Percentiles rank a stretch among this genome's conserved stretches.
These are phyloP conservation scores for Anastatica hierochuntica DNA, from an alignment of 345 rosid genomes.

Conservation along the genomic window DNA sequence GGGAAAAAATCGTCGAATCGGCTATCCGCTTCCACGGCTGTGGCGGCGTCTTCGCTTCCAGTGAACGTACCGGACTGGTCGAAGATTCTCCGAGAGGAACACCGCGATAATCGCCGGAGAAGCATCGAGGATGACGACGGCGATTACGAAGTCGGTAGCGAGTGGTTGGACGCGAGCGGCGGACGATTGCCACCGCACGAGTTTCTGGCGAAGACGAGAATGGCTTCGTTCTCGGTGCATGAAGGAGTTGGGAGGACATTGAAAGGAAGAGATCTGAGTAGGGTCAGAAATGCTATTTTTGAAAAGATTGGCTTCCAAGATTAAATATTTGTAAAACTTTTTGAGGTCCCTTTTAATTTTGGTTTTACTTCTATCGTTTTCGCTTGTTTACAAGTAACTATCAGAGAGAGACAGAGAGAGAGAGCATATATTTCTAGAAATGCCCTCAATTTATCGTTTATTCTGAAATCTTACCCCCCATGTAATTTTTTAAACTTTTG, in stretches of 20 bases:
- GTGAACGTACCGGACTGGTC: constrained; percentile 26
- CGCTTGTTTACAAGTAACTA: constrained; percentile 8
- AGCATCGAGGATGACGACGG: background rate
- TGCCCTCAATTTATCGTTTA: constrained; percentile 15
- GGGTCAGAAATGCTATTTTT: constrained; percentile 29
- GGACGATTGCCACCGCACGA: constrained; percentile 24
- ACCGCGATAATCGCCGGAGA: background rate
- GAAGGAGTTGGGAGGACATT: constrained; percentile 26
- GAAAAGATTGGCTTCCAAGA: constrained; percentile 21
- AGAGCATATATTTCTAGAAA: constrained; percentile 21
- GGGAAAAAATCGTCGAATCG: background rate
- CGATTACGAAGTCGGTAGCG: background rate
- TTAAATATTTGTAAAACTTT: background rate
- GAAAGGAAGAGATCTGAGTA: constrained; percentile 26
- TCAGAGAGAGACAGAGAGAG: constrained; percentile 17
- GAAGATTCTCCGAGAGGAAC: constrained; percentile 21
- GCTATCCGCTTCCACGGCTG: background rate
- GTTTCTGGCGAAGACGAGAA: constrained; percentile 26
- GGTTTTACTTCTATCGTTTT: constrained; percentile 3
- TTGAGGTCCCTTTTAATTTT: background rate
- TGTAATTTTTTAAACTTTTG: constrained; percentile 9
- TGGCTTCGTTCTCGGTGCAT: constrained; percentile 28
- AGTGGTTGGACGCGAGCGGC: background rate
- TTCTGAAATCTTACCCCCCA: constrained; percentile 11
- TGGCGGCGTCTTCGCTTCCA: constrained; percentile 14